A percentile compares a stretch with the other conserved stretches of the same genome.
Evolutionary conservation across 306 rosid species (phyloP).

Genomic region (Cicer pinnatifidum): DNA sequence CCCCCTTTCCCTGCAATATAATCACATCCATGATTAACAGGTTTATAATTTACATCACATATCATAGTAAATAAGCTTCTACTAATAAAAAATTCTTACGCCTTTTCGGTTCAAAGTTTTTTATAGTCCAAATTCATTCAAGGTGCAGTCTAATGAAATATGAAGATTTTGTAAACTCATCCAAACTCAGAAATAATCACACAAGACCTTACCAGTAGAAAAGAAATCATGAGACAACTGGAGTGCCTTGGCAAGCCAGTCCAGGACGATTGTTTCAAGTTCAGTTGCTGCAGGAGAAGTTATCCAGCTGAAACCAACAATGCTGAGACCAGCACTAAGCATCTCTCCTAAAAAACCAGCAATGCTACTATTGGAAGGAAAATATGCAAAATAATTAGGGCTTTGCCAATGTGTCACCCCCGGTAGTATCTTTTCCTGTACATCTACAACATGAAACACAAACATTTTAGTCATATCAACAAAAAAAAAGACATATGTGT

Average conservation of each 20-base stretch:
- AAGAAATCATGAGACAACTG: slow-evolving; percentile 65
- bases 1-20: slow-evolving; percentile 82
- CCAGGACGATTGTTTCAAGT: slow-evolving; percentile 83
- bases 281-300: slow-evolving; percentile 98
- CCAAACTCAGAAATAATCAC: slow-evolving; percentile 33
- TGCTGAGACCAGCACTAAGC: slow-evolving; percentile 91
- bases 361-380: slow-evolving; percentile 88
- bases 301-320: slow-evolving; percentile 96
- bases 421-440: slow-evolving; percentile 81
- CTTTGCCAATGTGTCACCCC: slow-evolving; percentile 99
- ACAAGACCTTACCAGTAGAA: slow-evolving; percentile 64
- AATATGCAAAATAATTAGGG: slow-evolving; percentile 91
- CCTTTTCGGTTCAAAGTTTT: slow-evolving; percentile 8
- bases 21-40: slow-evolving; percentile 33
- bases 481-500: background rate
- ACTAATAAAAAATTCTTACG: background rate
- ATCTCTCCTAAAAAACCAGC: slow-evolving; percentile 97
- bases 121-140: slow-evolving; percentile 22
- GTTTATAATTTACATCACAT: slow-evolving; percentile 17
- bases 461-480: slow-evolving; percentile 37
- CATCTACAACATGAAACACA: slow-evolving; percentile 58
- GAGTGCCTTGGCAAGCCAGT: slow-evolving; percentile 89
- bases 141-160: slow-evolving; percentile 17
- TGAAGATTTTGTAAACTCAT: slow-evolving; percentile 26
- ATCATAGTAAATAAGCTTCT: slow-evolving; percentile 19